Base-by-base conservation (phyloP, 495 filamentous ascomycete genomes). In the Penicillium macrosclerotiorum region DNA sequence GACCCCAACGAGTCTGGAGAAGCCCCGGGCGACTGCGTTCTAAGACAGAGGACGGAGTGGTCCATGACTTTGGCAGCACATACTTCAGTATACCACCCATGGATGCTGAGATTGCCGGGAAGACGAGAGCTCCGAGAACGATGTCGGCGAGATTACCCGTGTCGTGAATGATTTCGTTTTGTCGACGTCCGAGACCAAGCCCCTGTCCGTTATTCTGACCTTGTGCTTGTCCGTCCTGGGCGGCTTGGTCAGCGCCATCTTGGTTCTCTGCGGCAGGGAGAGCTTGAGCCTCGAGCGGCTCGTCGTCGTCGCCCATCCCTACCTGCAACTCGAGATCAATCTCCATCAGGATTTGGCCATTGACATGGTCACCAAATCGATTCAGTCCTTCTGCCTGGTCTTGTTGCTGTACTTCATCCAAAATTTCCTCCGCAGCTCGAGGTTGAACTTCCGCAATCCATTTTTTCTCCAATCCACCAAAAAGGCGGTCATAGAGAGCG, bases 1-100 rank as follows among this genome's bases (percentile, higher is more conserved):
- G 76, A 6, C 88, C 89, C 84, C 89, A 93, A 18, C 77, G 74
- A 32, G 77, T 72, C 57, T 91, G 87, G 20, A 95, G 67, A 16
- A 92, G 68, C 1, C 88, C 83, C 6, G 75, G 65, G 11, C 65
- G 67, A 11, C 60, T 60, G 8, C 66, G 54, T 33, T 71, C 66
- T 14, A 70, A 52, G 13, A 57, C 39, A 5, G 67, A 67, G 12
- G 53, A 73, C 1, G 72, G 65, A 0, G 73, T 72, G 4, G 79
- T 81, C 80, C 84, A 88, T 4, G 82, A 67, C 36, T 64, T 67
- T 0, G 89, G 89, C 2, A 88, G 72, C 2, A 73, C 51, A 25
- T 73, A 57, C 43, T 83, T 80, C 44, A 94, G 64, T 1, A 88
- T 54, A 40, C 85, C 82, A 41, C 89, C 89, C 66, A 88, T 77